phyloP scores from a whole-genome alignment of 2,329 filamentous ascomycete species.

The Claviceps capensis region DNA sequence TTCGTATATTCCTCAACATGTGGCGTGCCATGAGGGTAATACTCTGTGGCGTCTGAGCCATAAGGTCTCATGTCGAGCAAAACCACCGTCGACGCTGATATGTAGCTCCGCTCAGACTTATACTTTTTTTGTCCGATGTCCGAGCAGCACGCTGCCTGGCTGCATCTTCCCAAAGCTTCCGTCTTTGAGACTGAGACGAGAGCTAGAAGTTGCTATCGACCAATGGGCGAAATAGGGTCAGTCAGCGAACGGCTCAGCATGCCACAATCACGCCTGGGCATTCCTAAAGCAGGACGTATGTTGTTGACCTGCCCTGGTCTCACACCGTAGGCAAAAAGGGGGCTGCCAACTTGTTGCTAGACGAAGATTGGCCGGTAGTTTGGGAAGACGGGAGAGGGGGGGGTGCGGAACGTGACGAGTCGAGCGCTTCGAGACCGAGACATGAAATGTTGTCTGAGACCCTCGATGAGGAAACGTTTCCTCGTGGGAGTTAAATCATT shows the following conservation, averaged over 20 bases:
- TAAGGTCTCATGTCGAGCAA: background rate
- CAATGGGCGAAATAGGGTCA: background rate
- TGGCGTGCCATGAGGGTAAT: background rate
- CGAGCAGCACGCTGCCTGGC: background rate
- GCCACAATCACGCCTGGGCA: background rate
- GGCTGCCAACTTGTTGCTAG: background rate
- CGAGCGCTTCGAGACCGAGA: conserved; percentile 1
- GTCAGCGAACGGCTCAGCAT: background rate
- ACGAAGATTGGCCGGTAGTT: background rate
- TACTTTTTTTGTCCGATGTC: background rate
- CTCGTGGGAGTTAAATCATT: conserved; percentile 1
- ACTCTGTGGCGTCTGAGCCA: background rate
- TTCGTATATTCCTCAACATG: background rate
- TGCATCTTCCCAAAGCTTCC: background rate
- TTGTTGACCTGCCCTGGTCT: background rate
- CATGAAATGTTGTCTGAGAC: conserved; percentile 1
- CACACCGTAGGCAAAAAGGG: background rate
- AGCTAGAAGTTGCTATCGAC: background rate
- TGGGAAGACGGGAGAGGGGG: background rate
- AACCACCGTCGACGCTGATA: background rate
- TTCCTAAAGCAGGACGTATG: background rate
- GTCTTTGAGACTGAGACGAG: background rate
- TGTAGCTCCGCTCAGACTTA: background rate
- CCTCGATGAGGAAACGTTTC: background rate
- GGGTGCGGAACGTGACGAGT: background rate